Evolutionary conservation across 2,329 filamentous ascomycete species (phyloP), one percentile per base, ranked within the genome.

Genomic region (Ceratocystis destructans): DNA sequence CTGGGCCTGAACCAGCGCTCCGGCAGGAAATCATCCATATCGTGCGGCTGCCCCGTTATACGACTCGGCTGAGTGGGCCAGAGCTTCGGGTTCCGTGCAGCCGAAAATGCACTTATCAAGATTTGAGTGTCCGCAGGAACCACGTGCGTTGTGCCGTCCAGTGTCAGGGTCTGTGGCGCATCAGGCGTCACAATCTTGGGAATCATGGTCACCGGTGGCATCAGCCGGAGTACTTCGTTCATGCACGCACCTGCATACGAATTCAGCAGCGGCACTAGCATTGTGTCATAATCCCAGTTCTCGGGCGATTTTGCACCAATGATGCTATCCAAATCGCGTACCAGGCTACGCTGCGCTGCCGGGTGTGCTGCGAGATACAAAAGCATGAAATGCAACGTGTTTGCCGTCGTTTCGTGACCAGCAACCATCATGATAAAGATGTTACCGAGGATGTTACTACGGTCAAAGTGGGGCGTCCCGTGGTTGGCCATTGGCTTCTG

Each of bases 371-470:
- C 89, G 5, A 93, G 80, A 70, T 84, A 80, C 45, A 90, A 73
- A 3, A 91, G 75, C 1, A 84, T 80, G 72, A 89, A 91, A 75
- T 92, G 87, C 48, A 91, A 78, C 3, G 83, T 82, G 73, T 89
- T 90, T 61, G 88, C 88, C 1, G 88, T 88, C 1, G 89, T 92
- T 74, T 94, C 89, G 74, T 94, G 88, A 12, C 89, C 89, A 0
- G 89, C 89, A 1, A 92, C 78, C 68, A 83, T 79, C 75, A 85
- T 83, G 70, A 86, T 78, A 69, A 87, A 87, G 22, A 87, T 84
- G 72, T 91, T 91, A 63, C 87, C 87, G 33, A 88, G 76, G 67
- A 92, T 86, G 66, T 91, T 87, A 3, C 80, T 79, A 69, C 85
- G 82, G 4, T 76, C 79, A n/a, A 87, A 74, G 20, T 74, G 73